These are phyloP conservation scores for Metarhizium anisopliae DNA, from an alignment of 2,329 filamentous ascomycete species.

Conservation along the genomic window DNA sequence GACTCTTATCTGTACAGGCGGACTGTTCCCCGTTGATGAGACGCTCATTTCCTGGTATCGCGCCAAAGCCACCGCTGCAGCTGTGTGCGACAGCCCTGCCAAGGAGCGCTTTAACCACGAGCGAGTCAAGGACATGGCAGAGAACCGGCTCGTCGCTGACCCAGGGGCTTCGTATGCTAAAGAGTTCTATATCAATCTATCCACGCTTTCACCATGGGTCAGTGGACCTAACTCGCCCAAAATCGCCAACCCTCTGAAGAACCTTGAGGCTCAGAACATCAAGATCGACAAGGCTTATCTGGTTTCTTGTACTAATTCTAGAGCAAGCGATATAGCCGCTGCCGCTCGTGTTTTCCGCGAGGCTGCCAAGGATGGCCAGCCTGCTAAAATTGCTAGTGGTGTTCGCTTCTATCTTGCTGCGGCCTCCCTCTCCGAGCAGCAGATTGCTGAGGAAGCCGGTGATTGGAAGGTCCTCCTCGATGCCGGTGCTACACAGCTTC, in stretches of 20 bases:
- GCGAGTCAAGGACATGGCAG: constrained; percentile 62
- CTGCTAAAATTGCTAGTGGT: constrained; percentile 62
- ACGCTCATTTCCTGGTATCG: constrained; percentile 66
- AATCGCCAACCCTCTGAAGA: constrained; percentile 65
- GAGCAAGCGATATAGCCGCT: constrained; percentile 54
- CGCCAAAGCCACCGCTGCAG: constrained; percentile 58
- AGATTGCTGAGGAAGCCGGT: constrained; percentile 66
- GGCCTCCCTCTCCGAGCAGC: constrained; percentile 70
- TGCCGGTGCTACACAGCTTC: constrained; percentile 39
- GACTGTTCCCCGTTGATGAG: constrained; percentile 65
- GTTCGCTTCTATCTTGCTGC: constrained; percentile 88
- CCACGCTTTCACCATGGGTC: constrained; percentile 74
- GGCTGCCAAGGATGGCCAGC: constrained; percentile 31
- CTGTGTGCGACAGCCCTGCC: constrained; percentile 41
- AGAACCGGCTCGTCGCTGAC: constrained; percentile 61
- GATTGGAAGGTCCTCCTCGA: constrained; percentile 79
- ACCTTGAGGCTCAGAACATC: constrained; percentile 51
- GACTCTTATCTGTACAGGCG: background rate
- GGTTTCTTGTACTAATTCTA: constrained; percentile 81
- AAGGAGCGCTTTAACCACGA: constrained; percentile 59
- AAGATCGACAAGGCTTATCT: constrained; percentile 75
- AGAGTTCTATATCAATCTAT: constrained; percentile 70
- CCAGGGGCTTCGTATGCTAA: constrained; percentile 76
- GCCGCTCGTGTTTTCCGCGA: constrained; percentile 68
- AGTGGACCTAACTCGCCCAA: constrained; percentile 90